A percentile compares a stretch with the other conserved stretches of the same genome.
Evolutionary conservation across 2,329 filamentous ascomycete genomes (phyloP).

Genomic region (Trichoderma brevicompactum): DNA sequence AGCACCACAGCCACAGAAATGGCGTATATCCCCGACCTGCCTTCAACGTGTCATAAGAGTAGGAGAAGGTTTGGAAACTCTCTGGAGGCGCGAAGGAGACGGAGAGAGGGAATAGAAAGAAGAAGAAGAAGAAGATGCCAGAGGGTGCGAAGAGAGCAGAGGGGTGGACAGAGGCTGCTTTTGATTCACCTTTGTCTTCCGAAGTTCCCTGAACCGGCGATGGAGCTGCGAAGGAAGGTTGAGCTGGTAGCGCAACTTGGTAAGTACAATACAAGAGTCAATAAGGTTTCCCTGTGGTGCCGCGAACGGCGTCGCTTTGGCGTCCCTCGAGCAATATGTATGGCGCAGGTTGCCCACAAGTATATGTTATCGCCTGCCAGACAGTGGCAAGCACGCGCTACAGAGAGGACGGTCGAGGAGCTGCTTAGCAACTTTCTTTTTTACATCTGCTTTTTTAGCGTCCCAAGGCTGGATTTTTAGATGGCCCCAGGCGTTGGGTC

Average conservation of each 20-base stretch:
- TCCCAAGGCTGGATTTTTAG: slow-evolving; percentile 29
- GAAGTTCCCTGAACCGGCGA: slow-evolving; percentile 9
- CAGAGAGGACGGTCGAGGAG: slow-evolving; percentile 5
- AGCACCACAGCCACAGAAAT: too few species aligned
- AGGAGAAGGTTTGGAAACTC: too few species aligned
- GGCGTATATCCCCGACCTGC: too few species aligned
- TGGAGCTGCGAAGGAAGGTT: not conserved
- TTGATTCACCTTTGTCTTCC: slow-evolving; percentile 3
- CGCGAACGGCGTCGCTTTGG: slow-evolving; percentile 26
- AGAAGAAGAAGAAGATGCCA: too few species aligned
- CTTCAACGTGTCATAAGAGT: too few species aligned
- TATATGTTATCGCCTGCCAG: slow-evolving; percentile 15
- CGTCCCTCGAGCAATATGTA: slow-evolving; percentile 21
- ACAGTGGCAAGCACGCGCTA: not conserved
- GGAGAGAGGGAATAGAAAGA: too few species aligned
- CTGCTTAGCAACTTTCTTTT: slow-evolving; percentile 15
- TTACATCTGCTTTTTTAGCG: slow-evolving; percentile 24
- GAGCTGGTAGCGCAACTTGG: not conserved
- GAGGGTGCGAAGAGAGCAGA: not conserved
- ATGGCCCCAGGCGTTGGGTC: slow-evolving; percentile 23
- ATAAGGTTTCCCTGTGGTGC: slow-evolving; percentile 29
- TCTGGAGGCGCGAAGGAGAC: too few species aligned
- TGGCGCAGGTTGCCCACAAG: slow-evolving; percentile 17
- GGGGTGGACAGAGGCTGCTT: not conserved
- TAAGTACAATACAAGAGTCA: slow-evolving; percentile 21